Evolutionary conservation across 768 basidiomycete genomes (phyloP).

Genomic region (Lepiota subincarnata): DNA sequence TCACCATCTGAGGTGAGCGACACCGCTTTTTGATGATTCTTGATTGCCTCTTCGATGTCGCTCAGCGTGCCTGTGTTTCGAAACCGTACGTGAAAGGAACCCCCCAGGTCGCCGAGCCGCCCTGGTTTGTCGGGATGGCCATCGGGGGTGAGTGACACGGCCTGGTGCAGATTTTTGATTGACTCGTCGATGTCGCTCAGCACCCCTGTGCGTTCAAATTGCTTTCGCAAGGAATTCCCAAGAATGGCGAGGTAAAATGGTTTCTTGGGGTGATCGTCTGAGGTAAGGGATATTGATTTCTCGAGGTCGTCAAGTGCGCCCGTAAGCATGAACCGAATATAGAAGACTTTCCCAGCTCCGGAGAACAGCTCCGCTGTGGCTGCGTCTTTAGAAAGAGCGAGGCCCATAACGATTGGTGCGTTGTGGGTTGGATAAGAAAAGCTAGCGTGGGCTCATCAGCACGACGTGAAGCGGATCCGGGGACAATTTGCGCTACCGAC

Average conservation of each 20-base stretch:
- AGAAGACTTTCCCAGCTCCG: too few species aligned
- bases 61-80: background rate
- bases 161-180: background rate
- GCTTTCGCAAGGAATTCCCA: background rate
- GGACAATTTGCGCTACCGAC: too few species aligned
- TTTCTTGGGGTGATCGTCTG: background rate
- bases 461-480: too few species aligned
- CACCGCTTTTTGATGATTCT: slow-evolving; percentile 16
- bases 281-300: background rate
- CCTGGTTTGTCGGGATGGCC: background rate
- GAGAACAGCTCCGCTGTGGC: too few species aligned
- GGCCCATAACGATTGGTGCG: too few species aligned
- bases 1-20: slow-evolving; percentile 17
- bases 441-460: too few species aligned
- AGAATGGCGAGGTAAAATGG: background rate
- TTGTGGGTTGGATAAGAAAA: too few species aligned
- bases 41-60: slow-evolving; percentile 13
- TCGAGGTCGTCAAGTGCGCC: background rate
- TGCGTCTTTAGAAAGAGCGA: too few species aligned
- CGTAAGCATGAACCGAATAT: too few species aligned
- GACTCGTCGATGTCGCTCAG: slow-evolving; percentile 5
- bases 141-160: background rate
- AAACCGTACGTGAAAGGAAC: background rate
- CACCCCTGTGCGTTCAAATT: slow-evolving; percentile 1
- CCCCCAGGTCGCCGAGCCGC: background rate